These are phyloP conservation scores for Beauveria varroae DNA, from an alignment of 2,329 filamentous ascomycete species.

Conservation along the genomic window DNA sequence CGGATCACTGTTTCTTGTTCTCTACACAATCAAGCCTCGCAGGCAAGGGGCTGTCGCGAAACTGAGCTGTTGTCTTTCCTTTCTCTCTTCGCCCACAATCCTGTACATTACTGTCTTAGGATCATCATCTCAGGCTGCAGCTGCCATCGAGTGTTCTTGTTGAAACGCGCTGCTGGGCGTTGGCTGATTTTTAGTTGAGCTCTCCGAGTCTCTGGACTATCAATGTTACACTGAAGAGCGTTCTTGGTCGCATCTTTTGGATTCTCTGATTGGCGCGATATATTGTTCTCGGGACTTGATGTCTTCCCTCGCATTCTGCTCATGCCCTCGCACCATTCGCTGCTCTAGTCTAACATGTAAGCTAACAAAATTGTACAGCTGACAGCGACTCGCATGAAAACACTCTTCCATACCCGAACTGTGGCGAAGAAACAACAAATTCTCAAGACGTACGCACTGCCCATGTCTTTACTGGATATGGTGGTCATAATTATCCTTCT, in stretches of 20 bases:
- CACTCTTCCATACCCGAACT: background rate
- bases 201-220: conserved; percentile 5
- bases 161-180: conserved; percentile 18
- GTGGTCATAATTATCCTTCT: conserved; percentile 50
- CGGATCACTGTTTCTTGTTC: conserved; percentile 1
- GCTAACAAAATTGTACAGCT: conserved; percentile 4
- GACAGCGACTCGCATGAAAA: background rate
- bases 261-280: background rate
- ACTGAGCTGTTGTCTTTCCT: background rate
- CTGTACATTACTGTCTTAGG: conserved; percentile 49
- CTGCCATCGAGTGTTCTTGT: conserved; percentile 26
- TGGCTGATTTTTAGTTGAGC: conserved; percentile 8
- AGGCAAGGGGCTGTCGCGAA: conserved; percentile 7
- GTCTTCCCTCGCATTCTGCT: background rate
- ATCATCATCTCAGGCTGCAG: conserved; percentile 35
- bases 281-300: background rate
- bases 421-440: background rate
- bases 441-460: conserved; percentile 56
- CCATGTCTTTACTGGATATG: conserved; percentile 68
- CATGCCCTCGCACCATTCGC: background rate
- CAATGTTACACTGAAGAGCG: conserved; percentile 7
- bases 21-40: conserved; percentile 6
- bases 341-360: background rate
- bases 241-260: background rate
- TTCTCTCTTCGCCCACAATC: conserved; percentile 25